Conservation (phyloP, 2,329 filamentous ascomycete species). For the Emergomyces orientalis region DNA sequence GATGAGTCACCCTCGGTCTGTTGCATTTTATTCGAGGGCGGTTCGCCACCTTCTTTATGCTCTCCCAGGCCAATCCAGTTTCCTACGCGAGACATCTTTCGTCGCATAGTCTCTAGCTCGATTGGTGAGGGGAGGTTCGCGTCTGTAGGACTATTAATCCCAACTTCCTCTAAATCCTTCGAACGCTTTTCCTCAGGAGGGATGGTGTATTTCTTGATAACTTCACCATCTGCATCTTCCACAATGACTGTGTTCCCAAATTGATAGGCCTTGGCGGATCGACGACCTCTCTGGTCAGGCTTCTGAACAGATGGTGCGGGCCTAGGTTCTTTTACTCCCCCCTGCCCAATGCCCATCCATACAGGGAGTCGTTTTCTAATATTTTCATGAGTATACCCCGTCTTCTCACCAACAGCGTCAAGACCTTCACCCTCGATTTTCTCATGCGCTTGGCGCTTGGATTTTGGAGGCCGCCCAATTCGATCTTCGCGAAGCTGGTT, state of each 20-base stretch:
- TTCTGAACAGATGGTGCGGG: slow-evolving; percentile 15
- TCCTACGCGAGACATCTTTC: slow-evolving; percentile 50
- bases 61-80: slow-evolving; percentile 47
- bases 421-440: slow-evolving; percentile 39
- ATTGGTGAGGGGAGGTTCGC: slow-evolving; percentile 23
- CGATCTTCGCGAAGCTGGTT: slow-evolving; percentile 46
- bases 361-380: slow-evolving; percentile 42
- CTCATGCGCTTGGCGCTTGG: slow-evolving; percentile 35
- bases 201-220: slow-evolving; percentile 60
- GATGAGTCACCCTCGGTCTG: slow-evolving; percentile 24
- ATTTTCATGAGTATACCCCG: slow-evolving; percentile 25
- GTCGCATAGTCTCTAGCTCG: slow-evolving; percentile 37
- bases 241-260: slow-evolving; percentile 64
- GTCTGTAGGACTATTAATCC: slow-evolving; percentile 20
- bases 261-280: slow-evolving; percentile 57
- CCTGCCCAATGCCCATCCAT: slow-evolving; percentile 37
- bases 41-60: slow-evolving; percentile 25
- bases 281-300: slow-evolving; percentile 33
- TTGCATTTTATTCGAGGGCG: slow-evolving; percentile 21
- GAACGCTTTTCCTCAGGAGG: slow-evolving; percentile 29
- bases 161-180: slow-evolving; percentile 12
- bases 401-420: slow-evolving; percentile 29
- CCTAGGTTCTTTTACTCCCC: slow-evolving; percentile 24
- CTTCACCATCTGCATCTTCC: slow-evolving; percentile 59
- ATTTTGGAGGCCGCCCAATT: slow-evolving; percentile 38